Percentiles rank a stretch among this genome's conserved stretches.
Evolutionary conservation across 352 stramenopile genomes (phyloP).

Genomic region (Plasmopara halstedii): DNA sequence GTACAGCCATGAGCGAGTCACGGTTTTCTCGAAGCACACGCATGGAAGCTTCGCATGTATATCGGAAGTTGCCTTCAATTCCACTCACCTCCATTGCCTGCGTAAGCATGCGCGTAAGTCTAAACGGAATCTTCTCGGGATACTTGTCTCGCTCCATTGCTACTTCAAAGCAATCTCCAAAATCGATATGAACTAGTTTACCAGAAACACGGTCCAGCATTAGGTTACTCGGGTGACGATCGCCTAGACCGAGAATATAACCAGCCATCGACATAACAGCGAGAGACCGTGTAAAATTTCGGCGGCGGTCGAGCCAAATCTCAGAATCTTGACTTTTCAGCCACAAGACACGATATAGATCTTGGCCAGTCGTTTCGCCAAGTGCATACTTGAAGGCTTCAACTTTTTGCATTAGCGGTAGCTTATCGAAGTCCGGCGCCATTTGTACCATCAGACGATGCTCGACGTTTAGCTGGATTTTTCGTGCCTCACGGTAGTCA

Average conservation of each 20-base stretch:
- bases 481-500: conserved; percentile 90
- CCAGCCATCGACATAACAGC: conserved; percentile 99
- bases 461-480: conserved; percentile 95
- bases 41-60: conserved; percentile 98
- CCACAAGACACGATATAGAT: conserved; percentile 99
- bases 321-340: conserved; percentile 99
- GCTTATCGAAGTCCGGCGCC: conserved; percentile 96
- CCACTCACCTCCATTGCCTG: conserved; percentile 99
- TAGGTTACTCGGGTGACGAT: conserved; percentile 99
- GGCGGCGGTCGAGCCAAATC: conserved; percentile 97
- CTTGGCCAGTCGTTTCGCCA: conserved; percentile 92
- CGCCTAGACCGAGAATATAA: conserved; percentile 99
- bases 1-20: conserved; percentile 98
- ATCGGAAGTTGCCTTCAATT: conserved; percentile 99
- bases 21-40: conserved; percentile 96
- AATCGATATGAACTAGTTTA: conserved; percentile 99
- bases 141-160: conserved; percentile 99
- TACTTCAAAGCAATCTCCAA: conserved; percentile 98
- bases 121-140: conserved; percentile 99
- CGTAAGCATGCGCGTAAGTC: conserved; percentile 98
- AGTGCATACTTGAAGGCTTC: conserved; percentile 96
- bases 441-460: conserved; percentile 96
- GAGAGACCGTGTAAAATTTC: conserved; percentile 97
- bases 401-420: conserved; percentile 99
- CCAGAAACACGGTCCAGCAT: conserved; percentile 99